A percentile compares a stretch with the other conserved stretches of the same genome.
Conservation (phyloP, 2,329 filamentous ascomycete species). For the Trichoderma koningii region DNA sequence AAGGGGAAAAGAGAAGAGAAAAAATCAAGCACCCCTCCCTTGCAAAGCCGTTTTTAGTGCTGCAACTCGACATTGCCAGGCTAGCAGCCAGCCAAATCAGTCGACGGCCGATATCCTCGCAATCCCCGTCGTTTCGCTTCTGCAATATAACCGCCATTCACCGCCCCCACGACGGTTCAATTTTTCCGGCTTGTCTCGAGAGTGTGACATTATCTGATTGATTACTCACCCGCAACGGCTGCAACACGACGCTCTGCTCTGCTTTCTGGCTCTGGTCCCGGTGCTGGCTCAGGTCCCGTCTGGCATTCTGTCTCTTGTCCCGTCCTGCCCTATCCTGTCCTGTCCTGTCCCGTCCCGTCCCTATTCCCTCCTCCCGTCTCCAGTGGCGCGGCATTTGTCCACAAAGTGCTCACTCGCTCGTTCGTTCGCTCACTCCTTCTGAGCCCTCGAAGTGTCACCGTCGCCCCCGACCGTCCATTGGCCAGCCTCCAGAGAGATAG, state of each 20-base stretch:
- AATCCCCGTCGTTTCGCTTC: constrained; percentile 22
- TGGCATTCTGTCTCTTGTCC: too few relatives aligned
- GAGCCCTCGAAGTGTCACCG: not conserved
- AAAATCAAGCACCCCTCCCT: constrained; percentile 13
- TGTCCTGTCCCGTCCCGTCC: too few relatives aligned
- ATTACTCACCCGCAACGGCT: constrained; percentile 17
- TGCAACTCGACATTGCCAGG: constrained; percentile 26
- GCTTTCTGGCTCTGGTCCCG: not conserved
- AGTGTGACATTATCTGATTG: constrained; percentile 26
- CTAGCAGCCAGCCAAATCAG: constrained; percentile 24
- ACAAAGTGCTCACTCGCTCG: too few relatives aligned
- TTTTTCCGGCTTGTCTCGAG: constrained; percentile 20
- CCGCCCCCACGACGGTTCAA: constrained; percentile 23
- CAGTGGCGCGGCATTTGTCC: not conserved
- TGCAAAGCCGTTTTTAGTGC: constrained; percentile 21
- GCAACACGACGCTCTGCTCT: constrained; percentile 8
- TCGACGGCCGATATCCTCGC: constrained; percentile 26
- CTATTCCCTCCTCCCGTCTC: not conserved
- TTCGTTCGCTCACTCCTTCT: not conserved
- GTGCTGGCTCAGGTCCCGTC: too few relatives aligned
- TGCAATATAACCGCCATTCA: constrained; percentile 25
- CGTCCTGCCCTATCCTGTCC: too few relatives aligned
- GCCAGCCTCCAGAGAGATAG: not conserved
- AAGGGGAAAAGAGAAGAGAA: not conserved
- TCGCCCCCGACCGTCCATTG: constrained; percentile 1